Percentiles rank a stretch among this genome's conserved stretches.
Evolutionary conservation across 2,329 filamentous ascomycete species (phyloP).

Genomic region (Fusarium graminum): DNA sequence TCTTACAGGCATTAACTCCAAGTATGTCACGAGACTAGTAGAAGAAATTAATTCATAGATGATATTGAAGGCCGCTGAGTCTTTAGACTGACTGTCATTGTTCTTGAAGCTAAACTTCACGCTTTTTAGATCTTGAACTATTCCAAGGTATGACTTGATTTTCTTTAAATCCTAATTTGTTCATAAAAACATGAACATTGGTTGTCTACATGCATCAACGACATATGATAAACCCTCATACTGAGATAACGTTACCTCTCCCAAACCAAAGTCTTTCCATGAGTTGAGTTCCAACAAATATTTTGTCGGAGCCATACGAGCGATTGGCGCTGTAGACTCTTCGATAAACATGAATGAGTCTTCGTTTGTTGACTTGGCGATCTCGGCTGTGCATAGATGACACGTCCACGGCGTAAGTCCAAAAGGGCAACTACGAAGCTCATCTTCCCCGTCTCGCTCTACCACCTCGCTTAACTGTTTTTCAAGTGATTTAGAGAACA

Average conservation of each 20-base stretch:
- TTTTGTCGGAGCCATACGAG: constrained; percentile 3
- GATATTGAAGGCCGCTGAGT: too few species aligned
- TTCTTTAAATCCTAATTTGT: too few species aligned
- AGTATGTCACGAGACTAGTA: not conserved
- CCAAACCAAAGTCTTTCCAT: not conserved
- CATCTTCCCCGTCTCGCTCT: not conserved
- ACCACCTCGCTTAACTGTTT: not conserved
- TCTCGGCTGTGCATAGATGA: constrained; percentile 3
- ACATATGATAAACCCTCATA: constrained; percentile 14
- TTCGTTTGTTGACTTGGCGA: not conserved
- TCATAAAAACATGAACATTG: constrained; percentile 38
- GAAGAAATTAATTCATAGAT: too few species aligned
- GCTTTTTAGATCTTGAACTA: too few species aligned
- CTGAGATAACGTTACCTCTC: not conserved
- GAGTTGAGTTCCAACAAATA: not conserved
- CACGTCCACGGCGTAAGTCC: constrained; percentile 31
- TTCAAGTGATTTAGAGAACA: constrained; percentile 4
- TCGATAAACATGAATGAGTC: not conserved
- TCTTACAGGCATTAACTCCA: too few species aligned
- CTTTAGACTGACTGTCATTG: too few species aligned
- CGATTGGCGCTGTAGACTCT: constrained; percentile 6
- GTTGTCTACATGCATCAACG: constrained; percentile 24
- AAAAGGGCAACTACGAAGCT: constrained; percentile 4
- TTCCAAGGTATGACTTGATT: too few species aligned
- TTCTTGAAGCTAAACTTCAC: too few species aligned